These are phyloP conservation scores for Capsicum baccatum DNA, from an alignment of 257 asterid species.

Conservation along the genomic window DNA sequence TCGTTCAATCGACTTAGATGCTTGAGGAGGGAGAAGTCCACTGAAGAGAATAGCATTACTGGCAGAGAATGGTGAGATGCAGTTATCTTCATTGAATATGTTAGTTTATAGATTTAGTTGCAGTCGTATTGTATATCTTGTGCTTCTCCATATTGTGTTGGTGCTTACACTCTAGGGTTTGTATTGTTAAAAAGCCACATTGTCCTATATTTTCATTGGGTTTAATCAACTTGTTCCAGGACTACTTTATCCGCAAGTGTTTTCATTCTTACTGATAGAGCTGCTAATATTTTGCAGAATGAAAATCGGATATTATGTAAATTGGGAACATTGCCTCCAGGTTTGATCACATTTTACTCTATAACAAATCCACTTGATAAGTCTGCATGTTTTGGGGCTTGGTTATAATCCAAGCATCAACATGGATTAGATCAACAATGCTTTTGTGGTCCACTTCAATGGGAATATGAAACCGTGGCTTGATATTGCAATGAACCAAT, in stretches of 20 bases:
- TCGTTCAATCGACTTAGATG: slow-evolving; percentile 52
- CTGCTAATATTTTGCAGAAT: slow-evolving; percentile 43
- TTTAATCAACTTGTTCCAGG: neutral
- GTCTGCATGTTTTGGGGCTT: slow-evolving; percentile 52
- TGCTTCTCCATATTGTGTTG: neutral
- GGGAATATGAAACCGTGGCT: slow-evolving; percentile 59
- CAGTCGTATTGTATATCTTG: neutral
- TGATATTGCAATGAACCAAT: slow-evolving; percentile 48
- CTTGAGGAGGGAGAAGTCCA: slow-evolving; percentile 56
- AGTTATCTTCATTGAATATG: slow-evolving; percentile 1
- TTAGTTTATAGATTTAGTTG: slow-evolving; percentile 6
- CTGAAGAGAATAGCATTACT: slow-evolving; percentile 55
- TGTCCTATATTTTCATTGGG: neutral
- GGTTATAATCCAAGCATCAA: slow-evolving; percentile 50
- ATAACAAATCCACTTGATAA: slow-evolving; percentile 47
- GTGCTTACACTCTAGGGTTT: slow-evolving; percentile 12
- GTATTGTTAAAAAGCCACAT: neutral
- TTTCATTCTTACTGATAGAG: slow-evolving; percentile 1
- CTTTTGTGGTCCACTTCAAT: slow-evolving; percentile 51
- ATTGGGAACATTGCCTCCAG: slow-evolving; percentile 51
- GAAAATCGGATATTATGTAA: slow-evolving; percentile 50
- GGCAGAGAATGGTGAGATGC: slow-evolving; percentile 54
- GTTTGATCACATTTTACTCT: slow-evolving; percentile 48
- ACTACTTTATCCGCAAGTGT: neutral
- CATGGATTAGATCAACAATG: slow-evolving; percentile 51